Conservation (phyloP, 306 rosid genomes). For the Cicer bijugum region DNA sequence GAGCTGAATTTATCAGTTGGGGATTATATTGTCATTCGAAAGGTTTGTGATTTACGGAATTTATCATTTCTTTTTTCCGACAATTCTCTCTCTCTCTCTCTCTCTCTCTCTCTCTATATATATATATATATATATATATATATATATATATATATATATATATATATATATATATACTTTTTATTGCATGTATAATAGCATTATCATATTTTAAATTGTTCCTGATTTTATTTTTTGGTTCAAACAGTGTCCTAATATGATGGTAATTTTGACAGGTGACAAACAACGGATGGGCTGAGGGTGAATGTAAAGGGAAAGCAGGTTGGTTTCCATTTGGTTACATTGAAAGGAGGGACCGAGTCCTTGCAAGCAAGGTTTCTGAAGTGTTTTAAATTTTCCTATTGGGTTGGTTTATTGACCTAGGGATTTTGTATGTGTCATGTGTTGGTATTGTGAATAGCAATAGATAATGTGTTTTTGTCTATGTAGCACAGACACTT, state of each 20-base stretch:
- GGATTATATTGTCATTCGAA: constrained; percentile 83
- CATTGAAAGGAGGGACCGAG: constrained; percentile 85
- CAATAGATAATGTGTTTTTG: constrained; percentile 42
- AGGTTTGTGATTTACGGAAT: constrained; percentile 58
- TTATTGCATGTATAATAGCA: constrained; percentile 1
- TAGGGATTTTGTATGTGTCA: constrained; percentile 49
- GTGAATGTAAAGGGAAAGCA: constrained; percentile 95
- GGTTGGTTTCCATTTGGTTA: constrained; percentile 98
- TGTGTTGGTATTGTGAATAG: constrained; percentile 39
- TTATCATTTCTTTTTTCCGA: not conserved
- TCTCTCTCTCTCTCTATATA: not conserved
- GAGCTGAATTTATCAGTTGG: constrained; percentile 87
- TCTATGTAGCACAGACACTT: too few species aligned
- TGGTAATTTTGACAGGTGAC: constrained; percentile 61
- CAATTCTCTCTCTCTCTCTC: constrained; percentile 5
- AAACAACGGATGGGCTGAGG: constrained; percentile 99
- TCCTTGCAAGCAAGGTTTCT: constrained; percentile 94
- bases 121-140: not conserved
- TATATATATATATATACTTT: not conserved
- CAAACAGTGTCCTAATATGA: constrained; percentile 14
- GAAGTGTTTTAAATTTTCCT: constrained; percentile 72
- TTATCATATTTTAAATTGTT: constrained; percentile 25
- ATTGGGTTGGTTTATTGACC: constrained; percentile 47
- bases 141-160: too few species aligned
- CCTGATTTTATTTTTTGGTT: not conserved